Evolutionary conservation across 305 asterid genomes (phyloP).

Genomic region (Lippia alba): DNA sequence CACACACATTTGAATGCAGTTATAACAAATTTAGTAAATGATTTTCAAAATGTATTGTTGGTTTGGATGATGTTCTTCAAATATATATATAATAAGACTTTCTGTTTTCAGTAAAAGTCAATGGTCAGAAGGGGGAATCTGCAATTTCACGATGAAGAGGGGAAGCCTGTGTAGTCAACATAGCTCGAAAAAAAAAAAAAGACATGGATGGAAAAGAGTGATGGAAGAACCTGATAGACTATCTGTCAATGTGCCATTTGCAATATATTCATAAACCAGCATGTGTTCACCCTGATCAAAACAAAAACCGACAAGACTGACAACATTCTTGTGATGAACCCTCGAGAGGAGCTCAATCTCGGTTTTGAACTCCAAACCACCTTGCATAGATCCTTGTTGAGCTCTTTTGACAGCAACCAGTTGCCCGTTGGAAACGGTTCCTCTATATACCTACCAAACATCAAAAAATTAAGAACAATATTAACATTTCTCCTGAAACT

Average conservation of each 20-base stretch:
- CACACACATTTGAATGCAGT: not conserved
- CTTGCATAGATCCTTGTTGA: constrained; percentile 73
- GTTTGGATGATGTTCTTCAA: not conserved
- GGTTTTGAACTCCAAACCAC: constrained; percentile 76
- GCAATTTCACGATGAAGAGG: not conserved
- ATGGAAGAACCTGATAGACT: constrained; percentile 65
- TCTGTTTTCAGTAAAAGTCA: not conserved
- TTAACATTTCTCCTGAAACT: not conserved
- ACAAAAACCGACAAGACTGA: constrained; percentile 69
- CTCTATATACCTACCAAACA: constrained; percentile 66
- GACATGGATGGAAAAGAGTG: not conserved
- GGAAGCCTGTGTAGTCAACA: not conserved
- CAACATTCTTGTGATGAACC: constrained; percentile 89
- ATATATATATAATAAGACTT: too few relatives aligned
- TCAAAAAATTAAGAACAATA: too few relatives aligned
- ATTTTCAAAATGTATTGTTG: not conserved
- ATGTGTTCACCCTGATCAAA: constrained; percentile 82
- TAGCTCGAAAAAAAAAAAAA: too few relatives aligned
- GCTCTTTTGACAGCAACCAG: constrained; percentile 79
- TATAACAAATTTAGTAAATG: not conserved
- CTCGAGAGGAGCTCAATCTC: constrained; percentile 92
- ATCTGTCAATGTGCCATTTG: constrained; percentile 79
- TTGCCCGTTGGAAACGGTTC: constrained; percentile 63
- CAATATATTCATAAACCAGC: constrained; percentile 71
- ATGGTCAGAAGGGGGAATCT: not conserved